Evolutionary conservation across 805 yeast genomes (phyloP).

Genomic region (Schizosaccharomyces japonicus): DNA sequence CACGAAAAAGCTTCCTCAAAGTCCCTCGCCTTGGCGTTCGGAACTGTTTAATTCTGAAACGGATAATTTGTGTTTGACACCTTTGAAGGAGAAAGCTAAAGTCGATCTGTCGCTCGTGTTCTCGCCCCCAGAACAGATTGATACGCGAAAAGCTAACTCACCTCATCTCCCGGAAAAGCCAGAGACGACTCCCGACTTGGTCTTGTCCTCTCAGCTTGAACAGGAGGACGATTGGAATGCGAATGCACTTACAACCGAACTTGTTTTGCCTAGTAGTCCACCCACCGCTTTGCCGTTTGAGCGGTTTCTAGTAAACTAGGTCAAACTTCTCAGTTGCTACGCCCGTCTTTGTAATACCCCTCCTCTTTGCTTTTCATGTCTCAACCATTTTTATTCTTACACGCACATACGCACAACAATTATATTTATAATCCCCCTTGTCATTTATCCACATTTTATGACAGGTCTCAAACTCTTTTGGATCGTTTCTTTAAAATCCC

Average conservation of each 20-base stretch:
- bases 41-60: neutral
- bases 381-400: too few species aligned
- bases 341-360: too few species aligned
- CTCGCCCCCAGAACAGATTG: neutral
- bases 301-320: too few species aligned
- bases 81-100: neutral
- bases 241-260: neutral
- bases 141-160: neutral
- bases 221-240: neutral
- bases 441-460: too few species aligned
- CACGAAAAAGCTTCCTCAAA: neutral
- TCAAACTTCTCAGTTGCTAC: too few species aligned
- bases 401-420: too few species aligned
- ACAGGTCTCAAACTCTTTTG: too few species aligned
- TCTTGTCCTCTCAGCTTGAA: neutral
- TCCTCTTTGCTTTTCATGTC: too few species aligned
- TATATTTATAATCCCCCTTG: too few species aligned
- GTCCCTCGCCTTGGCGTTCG: conserved; percentile 3
- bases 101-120: neutral
- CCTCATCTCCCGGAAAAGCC: neutral
- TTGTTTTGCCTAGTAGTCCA: conserved; percentile 1
- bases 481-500: too few species aligned
- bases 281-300: too few species aligned
- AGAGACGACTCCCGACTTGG: neutral
- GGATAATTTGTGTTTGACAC: neutral